These are phyloP conservation scores for Pelargonium citronellum DNA, from an alignment of 441 rosid species.

Conservation along the genomic window DNA sequence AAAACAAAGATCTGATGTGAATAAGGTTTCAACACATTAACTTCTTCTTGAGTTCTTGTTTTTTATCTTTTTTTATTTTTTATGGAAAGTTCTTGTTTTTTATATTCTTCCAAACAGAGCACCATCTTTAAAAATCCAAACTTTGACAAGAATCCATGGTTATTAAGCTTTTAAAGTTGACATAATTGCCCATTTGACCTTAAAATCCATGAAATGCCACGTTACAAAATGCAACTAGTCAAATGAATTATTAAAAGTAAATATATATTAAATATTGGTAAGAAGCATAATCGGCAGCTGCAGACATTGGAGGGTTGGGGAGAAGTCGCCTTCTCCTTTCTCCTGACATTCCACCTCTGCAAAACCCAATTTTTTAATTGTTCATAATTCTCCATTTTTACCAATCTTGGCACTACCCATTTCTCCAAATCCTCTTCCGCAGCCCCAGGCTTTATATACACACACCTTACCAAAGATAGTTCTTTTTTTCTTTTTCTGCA, in stretches of 20 bases:
- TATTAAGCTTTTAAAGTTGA: neutral
- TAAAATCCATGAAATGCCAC: neutral
- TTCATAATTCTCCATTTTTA: conserved; percentile 3
- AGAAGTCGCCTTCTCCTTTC: conserved; percentile 28
- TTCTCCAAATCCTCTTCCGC: conserved; percentile 1
- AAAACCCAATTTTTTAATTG: conserved; percentile 2
- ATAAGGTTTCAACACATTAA: neutral
- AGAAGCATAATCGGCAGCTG: conserved; percentile 15
- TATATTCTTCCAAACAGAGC: neutral
- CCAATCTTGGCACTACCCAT: conserved; percentile 22
- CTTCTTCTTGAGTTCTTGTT: neutral
- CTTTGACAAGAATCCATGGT: neutral
- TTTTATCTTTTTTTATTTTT: no score
- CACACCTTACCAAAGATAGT: conserved; percentile 19
- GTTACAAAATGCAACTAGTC: neutral
- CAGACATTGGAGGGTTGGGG: conserved; percentile 21
- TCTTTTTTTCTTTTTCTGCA: conserved; percentile 13
- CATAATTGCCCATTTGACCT: neutral
- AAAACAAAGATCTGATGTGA: neutral
- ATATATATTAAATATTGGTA: conserved; percentile 15
- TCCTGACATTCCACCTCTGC: conserved; percentile 31
- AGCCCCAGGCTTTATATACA: conserved; percentile 11
- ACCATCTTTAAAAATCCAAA: neutral
- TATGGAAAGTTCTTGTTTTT: no score
- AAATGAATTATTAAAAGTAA: neutral